phyloP scores from a whole-genome alignment of 2,329 filamentous ascomycete species.

The Alternaria alternata region DNA sequence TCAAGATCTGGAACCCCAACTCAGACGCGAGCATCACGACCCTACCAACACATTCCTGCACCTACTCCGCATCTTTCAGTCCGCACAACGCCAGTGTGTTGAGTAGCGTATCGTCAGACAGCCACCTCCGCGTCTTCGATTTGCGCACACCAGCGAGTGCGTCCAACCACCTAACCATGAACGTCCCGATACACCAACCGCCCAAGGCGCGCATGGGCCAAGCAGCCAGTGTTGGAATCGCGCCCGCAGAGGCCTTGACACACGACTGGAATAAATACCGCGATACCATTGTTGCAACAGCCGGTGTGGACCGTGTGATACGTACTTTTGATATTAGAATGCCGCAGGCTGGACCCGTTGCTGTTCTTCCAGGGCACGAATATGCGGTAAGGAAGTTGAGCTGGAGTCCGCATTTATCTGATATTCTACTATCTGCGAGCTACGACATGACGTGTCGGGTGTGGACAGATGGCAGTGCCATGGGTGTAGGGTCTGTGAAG shows the following conservation, averaged over 20 bases:
- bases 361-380: slow-evolving; percentile 82
- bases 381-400: slow-evolving; percentile 87
- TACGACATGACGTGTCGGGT: slow-evolving; percentile 98
- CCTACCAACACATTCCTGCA: slow-evolving; percentile 89
- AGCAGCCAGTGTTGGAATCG: slow-evolving; percentile 52
- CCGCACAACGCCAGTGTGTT: slow-evolving; percentile 81
- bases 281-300: slow-evolving; percentile 82
- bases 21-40: slow-evolving; percentile 78
- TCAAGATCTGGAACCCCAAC: slow-evolving; percentile 94
- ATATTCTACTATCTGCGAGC: slow-evolving; percentile 85
- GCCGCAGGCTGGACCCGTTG: slow-evolving; percentile 74
- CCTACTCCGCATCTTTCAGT: slow-evolving; percentile 90
- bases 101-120: slow-evolving; percentile 88
- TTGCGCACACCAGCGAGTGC: slow-evolving; percentile 85
- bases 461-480: slow-evolving; percentile 82
- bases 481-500: slow-evolving; percentile 49
- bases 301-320: slow-evolving; percentile 85
- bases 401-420: slow-evolving; percentile 93
- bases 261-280: slow-evolving; percentile 99
- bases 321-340: slow-evolving; percentile 90
- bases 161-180: slow-evolving; percentile 83
- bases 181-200: slow-evolving; percentile 82
- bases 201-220: slow-evolving; percentile 60
- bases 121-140: slow-evolving; percentile 89
- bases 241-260: slow-evolving; percentile 85